Evolutionary conservation across 2,329 filamentous ascomycete species (phyloP), one percentile per base, ranked within the genome.

Genomic region (Diaporthe vaccinii): DNA sequence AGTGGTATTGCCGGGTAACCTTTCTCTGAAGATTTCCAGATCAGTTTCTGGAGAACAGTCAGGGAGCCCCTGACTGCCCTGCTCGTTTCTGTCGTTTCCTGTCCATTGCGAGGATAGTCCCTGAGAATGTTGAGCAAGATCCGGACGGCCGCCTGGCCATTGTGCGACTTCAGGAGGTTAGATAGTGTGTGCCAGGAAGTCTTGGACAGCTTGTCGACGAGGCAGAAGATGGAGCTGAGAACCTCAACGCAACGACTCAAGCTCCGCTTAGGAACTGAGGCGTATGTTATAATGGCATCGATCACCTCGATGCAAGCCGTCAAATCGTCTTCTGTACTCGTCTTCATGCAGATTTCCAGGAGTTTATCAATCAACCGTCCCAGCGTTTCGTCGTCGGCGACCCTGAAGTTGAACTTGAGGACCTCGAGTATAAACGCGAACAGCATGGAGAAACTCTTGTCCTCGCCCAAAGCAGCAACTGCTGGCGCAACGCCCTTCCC

Each of bases 401-500:
- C 88, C 78, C 92, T 93, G 82, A 92, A 93, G 81, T 93, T 94
- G 86, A 94, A 95, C 81, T 94, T 95, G 84, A 94, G 91, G 72
- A 94, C 87, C 77, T 94, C 91, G 74, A 89, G 88, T 72, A 93
- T 87, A 78, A 92, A 93, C 17, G 86, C 83, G 80, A 95, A 95
- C 3, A 95, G 83, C 65, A 90, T 88, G 3, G 88, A 85, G 72
- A 95, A 85, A 79, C 91, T 92, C 78, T 89, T 88, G 76, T 93
- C 91, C 79, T 92, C 91, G 39, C 85, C 87, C 4, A 85, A 84
- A 7, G 81, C 81, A 31, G 84, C 82, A 28, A 62, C 36, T 34
- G 57, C 25, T 22, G 61, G 55, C 28, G 62, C 73, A 41, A 39
- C 34, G 10, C 82, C 80, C 80, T 87, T 84, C 49, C 81, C 82